Conservation (phyloP, 257 asterid genomes). For the Petunia secreta region DNA sequence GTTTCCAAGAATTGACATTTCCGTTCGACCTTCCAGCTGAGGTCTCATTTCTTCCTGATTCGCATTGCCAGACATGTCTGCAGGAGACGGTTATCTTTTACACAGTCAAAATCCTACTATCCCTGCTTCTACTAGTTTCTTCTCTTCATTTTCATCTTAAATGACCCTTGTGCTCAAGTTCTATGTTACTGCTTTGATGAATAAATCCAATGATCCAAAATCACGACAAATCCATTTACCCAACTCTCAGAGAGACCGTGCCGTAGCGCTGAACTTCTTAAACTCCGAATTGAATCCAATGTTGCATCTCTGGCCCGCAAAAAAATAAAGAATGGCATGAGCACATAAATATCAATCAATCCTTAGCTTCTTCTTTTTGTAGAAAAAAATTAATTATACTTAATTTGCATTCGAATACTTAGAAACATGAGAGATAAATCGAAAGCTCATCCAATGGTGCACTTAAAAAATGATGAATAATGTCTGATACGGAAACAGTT, state of each 20-base stretch:
- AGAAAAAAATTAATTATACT: background rate
- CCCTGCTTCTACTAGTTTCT: slow-evolving; percentile 24
- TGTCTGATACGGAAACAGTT: background rate
- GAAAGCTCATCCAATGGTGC: background rate
- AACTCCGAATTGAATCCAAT: slow-evolving; percentile 16
- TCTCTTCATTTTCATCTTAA: slow-evolving; percentile 40
- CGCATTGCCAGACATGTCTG: background rate
- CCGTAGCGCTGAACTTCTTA: background rate
- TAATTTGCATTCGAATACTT: background rate
- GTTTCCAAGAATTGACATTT: slow-evolving; percentile 35
- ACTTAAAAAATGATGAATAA: slow-evolving; percentile 4
- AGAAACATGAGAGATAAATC: background rate
- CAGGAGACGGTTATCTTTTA: slow-evolving; percentile 4
- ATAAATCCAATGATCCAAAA: slow-evolving; percentile 13
- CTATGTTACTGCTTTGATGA: background rate
- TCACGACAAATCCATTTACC: background rate
- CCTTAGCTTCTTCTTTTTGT: background rate
- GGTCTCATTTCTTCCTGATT: slow-evolving; percentile 29
- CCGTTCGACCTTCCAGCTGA: slow-evolving; percentile 38
- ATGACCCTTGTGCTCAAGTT: slow-evolving; percentile 18
- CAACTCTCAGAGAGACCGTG: background rate
- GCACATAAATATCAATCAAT: slow-evolving; percentile 13
- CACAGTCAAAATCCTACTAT: slow-evolving; percentile 4
- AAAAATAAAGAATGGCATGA: slow-evolving; percentile 1
- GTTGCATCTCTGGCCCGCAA: background rate